These are phyloP conservation scores for Mycena amicta DNA, from an alignment of 768 basidiomycete species.

Conservation along the genomic window DNA sequence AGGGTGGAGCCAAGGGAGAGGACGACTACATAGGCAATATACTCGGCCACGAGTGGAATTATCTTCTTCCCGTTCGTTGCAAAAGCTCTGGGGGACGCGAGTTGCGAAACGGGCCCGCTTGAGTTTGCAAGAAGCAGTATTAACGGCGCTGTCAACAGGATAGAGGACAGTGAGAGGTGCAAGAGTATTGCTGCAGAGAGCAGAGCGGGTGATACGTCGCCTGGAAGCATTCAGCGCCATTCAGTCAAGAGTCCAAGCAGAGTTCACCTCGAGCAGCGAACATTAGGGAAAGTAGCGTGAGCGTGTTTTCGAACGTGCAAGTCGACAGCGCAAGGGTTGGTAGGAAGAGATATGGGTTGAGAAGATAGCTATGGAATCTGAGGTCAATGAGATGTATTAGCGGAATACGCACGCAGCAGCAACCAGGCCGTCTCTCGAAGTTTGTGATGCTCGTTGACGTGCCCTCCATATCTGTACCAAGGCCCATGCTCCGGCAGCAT, in stretches of 20 bases:
- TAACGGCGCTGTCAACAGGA: constrained; percentile 67
- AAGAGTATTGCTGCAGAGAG: constrained; percentile 70
- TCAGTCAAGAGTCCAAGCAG: not conserved
- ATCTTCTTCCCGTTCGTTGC: constrained; percentile 30
- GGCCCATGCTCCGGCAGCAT: constrained; percentile 68
- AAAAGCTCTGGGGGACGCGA: constrained; percentile 61
- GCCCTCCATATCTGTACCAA: constrained; percentile 69
- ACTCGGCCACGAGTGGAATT: constrained; percentile 50
- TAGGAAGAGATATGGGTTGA: constrained; percentile 88
- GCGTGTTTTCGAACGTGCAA: constrained; percentile 77
- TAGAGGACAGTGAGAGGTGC: constrained; percentile 72
- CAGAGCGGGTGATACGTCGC: constrained; percentile 56
- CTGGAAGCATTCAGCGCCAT: constrained; percentile 28
- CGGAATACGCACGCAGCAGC: constrained; percentile 60
- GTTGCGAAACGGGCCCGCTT: constrained; percentile 61
- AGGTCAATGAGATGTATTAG: not conserved
- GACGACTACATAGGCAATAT: constrained; percentile 47
- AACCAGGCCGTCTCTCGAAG: constrained; percentile 60
- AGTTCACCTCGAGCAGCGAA: constrained; percentile 68
- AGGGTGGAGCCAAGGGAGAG: constrained; percentile 57
- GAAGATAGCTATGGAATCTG: constrained; percentile 62
- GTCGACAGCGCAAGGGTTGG: constrained; percentile 83
- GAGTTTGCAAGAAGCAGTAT: constrained; percentile 57
- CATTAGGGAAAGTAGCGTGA: constrained; percentile 66
- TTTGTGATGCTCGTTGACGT: constrained; percentile 52